Conservation (phyloP, 208 protist genomes). For the Endotrypanum monterogeii region DNA sequence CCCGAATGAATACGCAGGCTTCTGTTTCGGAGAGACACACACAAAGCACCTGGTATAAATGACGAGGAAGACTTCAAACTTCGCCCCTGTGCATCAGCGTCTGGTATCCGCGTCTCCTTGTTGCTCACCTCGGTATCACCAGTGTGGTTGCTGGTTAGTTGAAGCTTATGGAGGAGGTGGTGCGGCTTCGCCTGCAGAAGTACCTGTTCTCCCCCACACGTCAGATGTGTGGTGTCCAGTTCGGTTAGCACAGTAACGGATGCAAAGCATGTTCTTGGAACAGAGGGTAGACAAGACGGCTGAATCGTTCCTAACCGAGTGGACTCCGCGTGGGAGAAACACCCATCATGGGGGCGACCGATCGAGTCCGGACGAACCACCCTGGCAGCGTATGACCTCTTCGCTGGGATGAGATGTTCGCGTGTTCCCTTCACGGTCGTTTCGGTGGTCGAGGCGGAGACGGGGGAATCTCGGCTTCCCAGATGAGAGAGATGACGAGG, state of each 20-base stretch:
- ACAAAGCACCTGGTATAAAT: neutral
- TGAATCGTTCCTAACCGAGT: neutral
- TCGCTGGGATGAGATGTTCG: neutral
- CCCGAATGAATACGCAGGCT: neutral
- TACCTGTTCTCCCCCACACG: conserved; percentile 2
- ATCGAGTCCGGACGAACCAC: neutral
- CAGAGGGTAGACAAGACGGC: neutral
- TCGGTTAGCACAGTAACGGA: conserved; percentile 1
- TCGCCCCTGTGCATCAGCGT: neutral
- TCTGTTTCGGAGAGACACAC: neutral
- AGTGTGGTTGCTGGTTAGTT: neutral
- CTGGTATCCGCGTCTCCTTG: neutral
- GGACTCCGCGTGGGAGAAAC: neutral
- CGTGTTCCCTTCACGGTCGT: neutral
- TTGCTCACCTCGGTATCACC: neutral
- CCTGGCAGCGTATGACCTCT: neutral
- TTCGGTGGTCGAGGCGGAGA: neutral
- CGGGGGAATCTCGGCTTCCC: neutral
- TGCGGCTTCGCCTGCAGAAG: neutral
- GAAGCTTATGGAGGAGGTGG: neutral
- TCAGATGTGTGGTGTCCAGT: neutral
- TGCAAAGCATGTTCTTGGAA: neutral
- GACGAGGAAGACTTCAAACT: neutral
- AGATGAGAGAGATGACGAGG: neutral
- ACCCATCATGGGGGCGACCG: neutral